Conservation (phyloP, 2,329 filamentous ascomycete genomes). For the Lecanicillium sp. region DNA sequence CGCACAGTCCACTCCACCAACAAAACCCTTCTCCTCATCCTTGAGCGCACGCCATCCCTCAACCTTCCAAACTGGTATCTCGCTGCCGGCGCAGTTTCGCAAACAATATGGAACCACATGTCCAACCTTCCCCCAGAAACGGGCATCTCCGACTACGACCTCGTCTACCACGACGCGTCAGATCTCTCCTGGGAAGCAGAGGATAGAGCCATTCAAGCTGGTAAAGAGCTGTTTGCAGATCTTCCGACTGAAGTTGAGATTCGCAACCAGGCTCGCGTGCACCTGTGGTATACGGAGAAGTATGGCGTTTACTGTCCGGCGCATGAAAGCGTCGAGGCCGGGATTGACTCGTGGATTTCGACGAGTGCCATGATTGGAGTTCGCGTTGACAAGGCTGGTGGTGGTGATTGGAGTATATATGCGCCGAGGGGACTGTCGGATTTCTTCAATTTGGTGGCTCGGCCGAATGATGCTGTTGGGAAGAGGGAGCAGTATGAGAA, state of each 20-base stretch:
- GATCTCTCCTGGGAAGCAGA: conserved; percentile 29
- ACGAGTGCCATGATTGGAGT: conserved; percentile 26
- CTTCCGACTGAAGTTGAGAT: conserved; percentile 25
- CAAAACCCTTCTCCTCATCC: conserved; percentile 18
- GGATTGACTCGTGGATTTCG: conserved; percentile 25
- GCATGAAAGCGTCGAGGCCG: conserved; percentile 21
- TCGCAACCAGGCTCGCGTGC: conserved; percentile 29
- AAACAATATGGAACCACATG: conserved; percentile 29
- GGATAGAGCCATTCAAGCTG: conserved; percentile 22
- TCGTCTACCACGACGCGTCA: conserved; percentile 24
- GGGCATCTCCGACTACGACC: conserved; percentile 28
- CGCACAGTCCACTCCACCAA: conserved; percentile 17
- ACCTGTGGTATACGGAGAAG: conserved; percentile 26
- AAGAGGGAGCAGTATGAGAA: conserved; percentile 18
- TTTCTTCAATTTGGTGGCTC: conserved; percentile 23
- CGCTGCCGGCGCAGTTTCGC: conserved; percentile 26
- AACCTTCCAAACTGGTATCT: conserved; percentile 25
- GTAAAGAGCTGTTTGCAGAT: conserved; percentile 20
- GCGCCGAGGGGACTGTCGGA: conserved; percentile 27
- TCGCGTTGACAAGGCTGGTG: conserved; percentile 3
- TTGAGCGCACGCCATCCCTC: conserved; percentile 17
- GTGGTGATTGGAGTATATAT: conserved; percentile 23
- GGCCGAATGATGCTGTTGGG: conserved; percentile 22
- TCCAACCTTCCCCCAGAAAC: conserved; percentile 19
- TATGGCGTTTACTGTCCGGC: conserved; percentile 21